Evolutionary conservation across 2,329 filamentous ascomycete genomes (phyloP).

Genomic region (Paecilomyces fulvus): DNA sequence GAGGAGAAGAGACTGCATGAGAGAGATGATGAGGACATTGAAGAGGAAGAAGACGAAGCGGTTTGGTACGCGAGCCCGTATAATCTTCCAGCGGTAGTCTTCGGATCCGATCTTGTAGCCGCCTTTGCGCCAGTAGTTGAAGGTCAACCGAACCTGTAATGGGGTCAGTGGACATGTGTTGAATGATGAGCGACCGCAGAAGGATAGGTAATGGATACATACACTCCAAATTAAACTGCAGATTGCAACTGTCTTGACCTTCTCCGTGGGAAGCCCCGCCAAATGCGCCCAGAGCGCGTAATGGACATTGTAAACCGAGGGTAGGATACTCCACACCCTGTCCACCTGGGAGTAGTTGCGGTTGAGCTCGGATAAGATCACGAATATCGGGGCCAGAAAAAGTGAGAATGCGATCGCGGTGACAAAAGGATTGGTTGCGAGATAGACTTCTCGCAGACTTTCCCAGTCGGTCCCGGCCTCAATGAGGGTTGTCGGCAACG

Average conservation of each 20-base stretch:
- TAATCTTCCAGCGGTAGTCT: constrained; percentile 85
- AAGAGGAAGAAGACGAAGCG: constrained; percentile 79
- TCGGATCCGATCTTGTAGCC: constrained; percentile 84
- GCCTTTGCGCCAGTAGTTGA: constrained; percentile 93
- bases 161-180: constrained; percentile 12
- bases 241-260: constrained; percentile 63
- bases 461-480: constrained; percentile 52
- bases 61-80: constrained; percentile 56
- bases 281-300: constrained; percentile 75
- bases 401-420: constrained; percentile 65
- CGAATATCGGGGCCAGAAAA: constrained; percentile 60
- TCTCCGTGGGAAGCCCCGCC: constrained; percentile 59
- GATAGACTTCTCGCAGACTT: constrained; percentile 62
- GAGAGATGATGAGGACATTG: constrained; percentile 82
- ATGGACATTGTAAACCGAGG: constrained; percentile 77
- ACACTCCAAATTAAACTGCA: constrained; percentile 74
- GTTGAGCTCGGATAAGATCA: constrained; percentile 75
- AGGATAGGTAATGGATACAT: constrained; percentile 27
- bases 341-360: constrained; percentile 97
- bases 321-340: constrained; percentile 81
- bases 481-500: constrained; percentile 58
- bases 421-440: constrained; percentile 78
- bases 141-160: constrained; percentile 67
- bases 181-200: constrained; percentile 1
- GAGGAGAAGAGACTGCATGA: constrained; percentile 73